Evolutionary conservation across 1,284 basidiomycete species (phyloP).

Genomic region (Sphagnurus paluster): DNA sequence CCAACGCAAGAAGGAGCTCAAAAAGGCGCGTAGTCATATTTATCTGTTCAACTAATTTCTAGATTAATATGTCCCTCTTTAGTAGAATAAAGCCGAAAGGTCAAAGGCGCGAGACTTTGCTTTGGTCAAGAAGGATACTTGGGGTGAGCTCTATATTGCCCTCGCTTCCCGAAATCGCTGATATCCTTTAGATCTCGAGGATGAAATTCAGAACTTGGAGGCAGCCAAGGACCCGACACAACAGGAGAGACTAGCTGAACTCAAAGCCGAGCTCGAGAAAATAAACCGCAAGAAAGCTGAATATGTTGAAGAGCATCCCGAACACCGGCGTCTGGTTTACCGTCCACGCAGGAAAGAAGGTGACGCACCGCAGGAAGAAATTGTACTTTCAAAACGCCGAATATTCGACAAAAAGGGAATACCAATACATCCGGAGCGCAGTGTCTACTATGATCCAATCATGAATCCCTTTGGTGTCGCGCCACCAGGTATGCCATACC

Average conservation of each 20-base stretch:
- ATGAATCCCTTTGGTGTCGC: slow-evolving; percentile 96
- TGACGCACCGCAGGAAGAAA: slow-evolving; percentile 44
- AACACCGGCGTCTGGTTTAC: slow-evolving; percentile 80
- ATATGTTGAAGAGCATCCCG: slow-evolving; percentile 89
- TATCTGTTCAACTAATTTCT: slow-evolving; percentile 8
- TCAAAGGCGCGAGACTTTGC: slow-evolving; percentile 79
- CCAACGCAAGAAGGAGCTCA: slow-evolving; percentile 85
- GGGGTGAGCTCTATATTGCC: slow-evolving; percentile 44
- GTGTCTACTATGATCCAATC: slow-evolving; percentile 89
- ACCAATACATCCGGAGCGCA: slow-evolving; percentile 83
- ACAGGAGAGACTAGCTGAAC: slow-evolving; percentile 53
- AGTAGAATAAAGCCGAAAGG: slow-evolving; percentile 87
- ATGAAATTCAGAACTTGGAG: slow-evolving; percentile 68
- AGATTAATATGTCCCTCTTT: slow-evolving; percentile 29
- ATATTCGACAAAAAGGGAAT: slow-evolving; percentile 82
- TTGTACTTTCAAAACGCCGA: slow-evolving; percentile 53
- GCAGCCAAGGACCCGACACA: slow-evolving; percentile 40
- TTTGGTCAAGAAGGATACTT: slow-evolving; percentile 86
- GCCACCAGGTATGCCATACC: slow-evolving; percentile 94
- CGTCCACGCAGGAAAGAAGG: slow-evolving; percentile 46
- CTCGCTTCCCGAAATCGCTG: neutral
- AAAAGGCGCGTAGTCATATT: slow-evolving; percentile 62
- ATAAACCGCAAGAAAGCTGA: slow-evolving; percentile 86
- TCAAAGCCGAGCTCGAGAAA: slow-evolving; percentile 77
- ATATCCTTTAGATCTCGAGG: slow-evolving; percentile 56